A percentile compares a stretch with the other conserved stretches of the same genome.
Evolutionary conservation across 805 yeast genomes (phyloP).

Genomic region (Metschnikowia hibisci): DNA sequence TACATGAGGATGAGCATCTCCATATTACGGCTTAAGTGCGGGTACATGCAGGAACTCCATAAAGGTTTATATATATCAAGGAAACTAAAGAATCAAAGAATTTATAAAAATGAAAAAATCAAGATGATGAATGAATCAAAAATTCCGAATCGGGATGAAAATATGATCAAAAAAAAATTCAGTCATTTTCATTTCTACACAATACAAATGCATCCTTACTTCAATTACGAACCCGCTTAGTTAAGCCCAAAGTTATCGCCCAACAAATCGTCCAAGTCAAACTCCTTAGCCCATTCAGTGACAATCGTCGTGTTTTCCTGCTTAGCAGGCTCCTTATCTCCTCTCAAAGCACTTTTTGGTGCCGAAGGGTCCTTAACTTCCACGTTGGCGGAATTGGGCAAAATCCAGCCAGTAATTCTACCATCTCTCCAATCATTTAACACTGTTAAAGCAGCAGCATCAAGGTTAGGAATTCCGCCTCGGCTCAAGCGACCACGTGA

Average conservation of each 20-base stretch:
- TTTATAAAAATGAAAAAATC: no score
- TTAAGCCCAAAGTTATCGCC: slow-evolving; percentile 39
- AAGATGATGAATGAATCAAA: no score
- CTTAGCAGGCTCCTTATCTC: slow-evolving; percentile 44
- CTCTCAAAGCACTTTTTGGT: slow-evolving; percentile 37
- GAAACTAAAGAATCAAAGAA: no score
- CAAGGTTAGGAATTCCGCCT: slow-evolving; percentile 90
- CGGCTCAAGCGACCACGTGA: slow-evolving; percentile 85
- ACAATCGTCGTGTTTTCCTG: slow-evolving; percentile 76
- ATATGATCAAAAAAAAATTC: no score
- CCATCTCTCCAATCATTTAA: slow-evolving; percentile 98
- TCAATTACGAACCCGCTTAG: neutral
- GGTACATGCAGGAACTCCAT: neutral
- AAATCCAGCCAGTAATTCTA: slow-evolving; percentile 83
- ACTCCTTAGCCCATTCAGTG: slow-evolving; percentile 88
- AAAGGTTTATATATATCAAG: no score
- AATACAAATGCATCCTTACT: neutral
- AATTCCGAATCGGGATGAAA: no score
- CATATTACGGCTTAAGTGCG: neutral
- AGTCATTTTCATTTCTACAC: no score
- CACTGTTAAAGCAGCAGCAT: slow-evolving; percentile 76
- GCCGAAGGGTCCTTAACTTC: slow-evolving; percentile 26
- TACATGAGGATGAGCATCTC: neutral
- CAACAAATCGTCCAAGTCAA: slow-evolving; percentile 83
- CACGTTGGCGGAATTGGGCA: slow-evolving; percentile 45